A percentile compares a stretch with the other conserved stretches of the same genome.
Evolutionary conservation across 2,329 filamentous ascomycete species (phyloP).

Genomic region (Epicoccum sorghinum): DNA sequence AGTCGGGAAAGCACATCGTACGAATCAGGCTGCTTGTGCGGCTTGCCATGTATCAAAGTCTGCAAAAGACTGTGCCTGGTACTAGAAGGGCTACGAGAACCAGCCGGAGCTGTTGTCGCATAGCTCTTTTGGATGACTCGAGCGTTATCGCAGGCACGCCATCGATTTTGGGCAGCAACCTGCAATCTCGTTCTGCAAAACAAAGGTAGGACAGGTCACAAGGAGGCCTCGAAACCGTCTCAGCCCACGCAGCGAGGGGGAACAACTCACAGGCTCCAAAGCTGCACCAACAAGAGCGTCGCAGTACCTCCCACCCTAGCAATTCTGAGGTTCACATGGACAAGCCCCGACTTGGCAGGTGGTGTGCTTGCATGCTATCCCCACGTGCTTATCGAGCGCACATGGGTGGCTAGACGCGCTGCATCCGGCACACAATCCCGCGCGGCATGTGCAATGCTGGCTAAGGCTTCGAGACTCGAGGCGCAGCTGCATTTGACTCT

Average conservation of each 20-base stretch:
- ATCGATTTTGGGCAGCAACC: conserved; percentile 10
- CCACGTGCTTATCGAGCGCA: conserved; percentile 45
- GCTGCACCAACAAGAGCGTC: conserved; percentile 22
- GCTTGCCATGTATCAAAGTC: background rate
- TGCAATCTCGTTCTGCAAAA: conserved; percentile 5
- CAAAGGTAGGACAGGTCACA: conserved; percentile 9
- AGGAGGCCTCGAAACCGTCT: background rate
- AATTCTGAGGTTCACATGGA: conserved; percentile 38
- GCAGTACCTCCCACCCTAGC: conserved; percentile 26
- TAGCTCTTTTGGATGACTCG: conserved; percentile 3
- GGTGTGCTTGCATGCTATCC: conserved; percentile 29
- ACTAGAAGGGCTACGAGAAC: background rate
- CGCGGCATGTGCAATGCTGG: background rate
- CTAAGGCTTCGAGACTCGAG: background rate
- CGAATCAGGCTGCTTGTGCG: background rate
- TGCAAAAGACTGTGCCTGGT: background rate
- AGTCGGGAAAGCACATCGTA: background rate
- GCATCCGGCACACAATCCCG: background rate
- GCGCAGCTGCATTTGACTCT: background rate
- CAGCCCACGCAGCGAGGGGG: background rate
- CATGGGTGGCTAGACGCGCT: conserved; percentile 12
- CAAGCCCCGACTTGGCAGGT: conserved; percentile 36
- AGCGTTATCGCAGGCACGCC: conserved; percentile 3
- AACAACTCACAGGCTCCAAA: conserved; percentile 12
- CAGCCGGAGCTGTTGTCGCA: background rate